Base-by-base conservation (phyloP, 2,329 filamentous ascomycete genomes). In the Thelonectria blattea region DNA sequence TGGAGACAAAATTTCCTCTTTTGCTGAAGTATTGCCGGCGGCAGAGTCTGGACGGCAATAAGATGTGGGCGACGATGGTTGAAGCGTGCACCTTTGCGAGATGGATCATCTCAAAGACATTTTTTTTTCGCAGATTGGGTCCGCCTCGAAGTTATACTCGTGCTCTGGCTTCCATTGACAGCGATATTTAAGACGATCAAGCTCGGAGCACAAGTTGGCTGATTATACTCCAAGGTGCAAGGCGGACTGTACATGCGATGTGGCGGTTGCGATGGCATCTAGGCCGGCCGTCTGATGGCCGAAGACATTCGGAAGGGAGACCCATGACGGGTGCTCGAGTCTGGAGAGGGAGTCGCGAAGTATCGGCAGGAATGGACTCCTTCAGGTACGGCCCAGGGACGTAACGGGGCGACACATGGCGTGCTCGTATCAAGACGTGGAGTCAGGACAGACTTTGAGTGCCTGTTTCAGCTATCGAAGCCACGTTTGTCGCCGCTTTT, bases 401-500 rank as follows among this genome's bases (percentile, higher is more conserved):
- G 12, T 11, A 37, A 37, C 34, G 15, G 34, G 34, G 34, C 15
- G 34, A 14, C 4, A 12, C 15, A 37, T 15, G 34, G 34, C 10
- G 34, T 37, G 34, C 15, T 37, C 34, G 34, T 37, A 30, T 30
- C 27, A 30, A 30, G 5, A 7, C 22, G 9, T 30, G 15, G 34
- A 37, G 15, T 5, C 3, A 11, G 34, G 6, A 37, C 34, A 37
- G 34, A 12, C 12, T 46, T 46, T 24, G 51, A n/a, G 41, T 15
- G 39, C 9, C 27, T 45, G n/a, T 37, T n/a, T 45, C 11, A 17
- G 41, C 27, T 12, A 24, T 11, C 34, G 30, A 14, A 22, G 27
- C 27, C 27, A 32, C 17, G 20, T 46, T 41, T 34, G 39, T 52
- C 30, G 39, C 51, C 41, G 39, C 51, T 46, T 53, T 53, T 53